Conservation (phyloP, 768 basidiomycete species). For the Rhodotorula taiwanensis region DNA sequence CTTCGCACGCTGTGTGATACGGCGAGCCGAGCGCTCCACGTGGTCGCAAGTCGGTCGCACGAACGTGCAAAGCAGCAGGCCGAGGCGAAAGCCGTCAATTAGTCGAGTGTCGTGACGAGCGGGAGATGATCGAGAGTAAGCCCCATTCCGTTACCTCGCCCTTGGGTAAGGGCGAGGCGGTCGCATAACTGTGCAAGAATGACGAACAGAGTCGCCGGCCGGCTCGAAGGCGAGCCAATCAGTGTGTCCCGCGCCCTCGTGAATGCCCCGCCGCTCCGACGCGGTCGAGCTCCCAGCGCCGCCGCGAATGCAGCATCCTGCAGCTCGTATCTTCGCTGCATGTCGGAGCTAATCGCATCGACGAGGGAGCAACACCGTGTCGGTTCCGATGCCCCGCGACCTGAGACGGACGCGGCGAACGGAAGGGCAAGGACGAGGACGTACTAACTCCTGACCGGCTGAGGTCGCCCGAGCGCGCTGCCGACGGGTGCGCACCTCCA, state of each 20-base stretch:
- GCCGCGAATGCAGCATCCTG: neutral
- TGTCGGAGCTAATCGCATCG: no score
- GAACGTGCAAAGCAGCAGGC: neutral
- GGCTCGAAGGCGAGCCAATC: neutral
- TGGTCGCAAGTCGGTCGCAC: neutral
- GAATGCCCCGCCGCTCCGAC: neutral
- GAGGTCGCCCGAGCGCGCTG: no score
- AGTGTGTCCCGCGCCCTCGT: neutral
- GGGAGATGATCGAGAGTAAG: constrained; percentile 33
- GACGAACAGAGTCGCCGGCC: neutral
- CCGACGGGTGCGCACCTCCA: no score
- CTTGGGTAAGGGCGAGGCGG: neutral
- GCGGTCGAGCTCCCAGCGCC: neutral
- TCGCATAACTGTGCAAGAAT: constrained; percentile 24
- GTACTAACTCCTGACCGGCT: no score
- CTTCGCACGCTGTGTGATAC: constrained; percentile 6
- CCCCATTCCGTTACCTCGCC: constrained; percentile 32
- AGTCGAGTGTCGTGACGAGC: no score
- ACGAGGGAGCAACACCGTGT: no score
- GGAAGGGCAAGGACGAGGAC: no score
- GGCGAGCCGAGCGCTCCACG: constrained; percentile 1
- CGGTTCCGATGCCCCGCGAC: no score
- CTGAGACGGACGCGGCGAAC: no score
- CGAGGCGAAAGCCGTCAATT: neutral
- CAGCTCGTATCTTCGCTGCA: constrained; percentile 1